Evolutionary conservation across 306 rosid species (phyloP), one percentile per base, ranked within the genome.

Genomic region (Prinsepia uniflora): DNA sequence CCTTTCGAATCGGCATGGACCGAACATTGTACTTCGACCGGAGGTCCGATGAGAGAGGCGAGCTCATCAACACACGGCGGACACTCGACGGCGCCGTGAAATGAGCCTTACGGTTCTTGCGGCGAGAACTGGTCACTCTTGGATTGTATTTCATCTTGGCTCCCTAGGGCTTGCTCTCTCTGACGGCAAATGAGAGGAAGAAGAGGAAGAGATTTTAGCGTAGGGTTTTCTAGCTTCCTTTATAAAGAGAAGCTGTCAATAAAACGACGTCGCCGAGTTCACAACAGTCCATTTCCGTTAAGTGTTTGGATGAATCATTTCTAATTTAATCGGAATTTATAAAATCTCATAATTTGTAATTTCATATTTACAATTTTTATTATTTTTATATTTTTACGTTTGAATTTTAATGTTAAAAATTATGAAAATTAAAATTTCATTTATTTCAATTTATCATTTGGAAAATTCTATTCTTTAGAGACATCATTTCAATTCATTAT

Each of bases 91-190:
- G 92, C 19, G 92, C 96, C 0, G 92, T 73, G 87, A 89, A 89
- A 66, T 86, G 96, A 0, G 96, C 92, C 96, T 89, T 89, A 10
- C 96, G 88, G 75, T 73, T 89, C 90, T 89, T 89, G 58, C 96
- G 88, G 7, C 96, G 92, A 70, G 92, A 86, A 49, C 92, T 86
- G 0, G 96, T 77, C 30, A 89, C 96, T 72, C 92, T 84, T 0
- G 90, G 92, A 8, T 87, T 89, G 78, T 79, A 89, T 84, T 89
- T 89, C 96, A 89, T 89, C 60, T 0, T 83, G 17, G 22, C 58
- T 61, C 39, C 36, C 47, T 63, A 64, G 56, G 78, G 71, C 53
- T 53, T 74, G 55, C 20, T 49, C 55, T 49, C 55, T 49, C 55
- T 49, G 55, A 49, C 55, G 55, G 55, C 55, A 49, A 15, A 49